Conservation (phyloP, 139 green algal species). For the Chlorella sp. region DNA sequence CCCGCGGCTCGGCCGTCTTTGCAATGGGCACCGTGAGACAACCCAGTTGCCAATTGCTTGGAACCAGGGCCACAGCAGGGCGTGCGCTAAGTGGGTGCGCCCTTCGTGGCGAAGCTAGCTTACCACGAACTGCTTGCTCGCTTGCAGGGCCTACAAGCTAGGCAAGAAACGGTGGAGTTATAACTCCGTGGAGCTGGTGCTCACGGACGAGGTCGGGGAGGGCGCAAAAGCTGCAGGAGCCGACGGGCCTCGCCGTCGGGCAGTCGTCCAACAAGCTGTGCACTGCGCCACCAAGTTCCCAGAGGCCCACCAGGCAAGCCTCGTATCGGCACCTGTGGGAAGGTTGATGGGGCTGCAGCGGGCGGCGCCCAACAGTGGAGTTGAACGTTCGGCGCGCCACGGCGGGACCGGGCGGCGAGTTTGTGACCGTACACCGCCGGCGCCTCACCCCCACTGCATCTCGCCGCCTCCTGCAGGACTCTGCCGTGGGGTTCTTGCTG, state of each 20-base stretch:
- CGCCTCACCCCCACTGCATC: neutral
- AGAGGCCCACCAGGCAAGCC: slow-evolving; percentile 15
- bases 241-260: neutral
- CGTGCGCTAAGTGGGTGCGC: neutral
- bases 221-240: neutral
- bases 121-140: no score
- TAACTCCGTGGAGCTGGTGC: slow-evolving; percentile 55
- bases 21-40: no score
- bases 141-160: slow-evolving; percentile 68
- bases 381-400: no score
- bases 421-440: no score
- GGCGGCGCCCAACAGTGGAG: no score
- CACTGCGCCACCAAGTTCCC: neutral
- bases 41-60: no score
- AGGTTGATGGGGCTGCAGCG: neutral
- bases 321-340: neutral
- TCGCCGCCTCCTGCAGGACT: slow-evolving; percentile 32
- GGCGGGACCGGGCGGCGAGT: no score
- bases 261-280: slow-evolving; percentile 33
- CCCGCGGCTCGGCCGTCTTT: no score
- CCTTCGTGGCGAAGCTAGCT: neutral
- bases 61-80: no score
- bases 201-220: slow-evolving; percentile 18
- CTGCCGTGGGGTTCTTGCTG: slow-evolving; percentile 55
- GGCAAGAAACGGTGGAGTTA: slow-evolving; percentile 73